A percentile compares a stretch with the other conserved stretches of the same genome.
These are phyloP conservation scores for Lachancea waltii DNA, from an alignment of 805 yeast genomes.

Conservation along the genomic window DNA sequence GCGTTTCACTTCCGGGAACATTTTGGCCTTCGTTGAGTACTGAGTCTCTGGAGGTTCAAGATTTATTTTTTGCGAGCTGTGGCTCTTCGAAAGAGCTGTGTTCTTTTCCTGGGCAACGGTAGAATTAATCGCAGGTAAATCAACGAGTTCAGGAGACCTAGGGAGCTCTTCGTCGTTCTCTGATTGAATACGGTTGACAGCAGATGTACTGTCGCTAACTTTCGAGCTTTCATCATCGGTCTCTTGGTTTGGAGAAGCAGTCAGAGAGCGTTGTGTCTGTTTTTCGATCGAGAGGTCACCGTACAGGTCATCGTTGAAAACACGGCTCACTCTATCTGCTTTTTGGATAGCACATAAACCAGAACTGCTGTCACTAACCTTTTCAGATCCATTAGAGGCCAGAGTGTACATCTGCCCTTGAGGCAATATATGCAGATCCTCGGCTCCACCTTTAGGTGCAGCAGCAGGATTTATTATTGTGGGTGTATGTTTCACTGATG, in stretches of 20 bases:
- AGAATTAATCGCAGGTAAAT: no score
- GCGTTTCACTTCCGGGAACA: constrained; percentile 1
- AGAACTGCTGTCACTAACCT: neutral
- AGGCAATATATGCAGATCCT: no score
- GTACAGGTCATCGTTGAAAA: constrained; percentile 28
- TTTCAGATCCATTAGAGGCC: no score
- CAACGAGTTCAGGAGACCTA: no score
- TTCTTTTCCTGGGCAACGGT: no score
- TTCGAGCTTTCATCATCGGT: no score
- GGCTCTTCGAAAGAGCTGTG: neutral
- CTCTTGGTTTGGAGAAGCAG: no score
- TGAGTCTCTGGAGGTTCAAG: neutral
- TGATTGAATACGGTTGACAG: no score
- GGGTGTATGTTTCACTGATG: constrained; percentile 15
- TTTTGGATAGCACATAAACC: neutral
- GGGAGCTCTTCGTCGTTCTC: no score
- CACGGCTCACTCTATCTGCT: constrained; percentile 16
- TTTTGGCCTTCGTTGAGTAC: neutral
- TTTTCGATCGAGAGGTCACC: constrained; percentile 18
- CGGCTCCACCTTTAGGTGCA: neutral
- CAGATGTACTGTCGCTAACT: no score
- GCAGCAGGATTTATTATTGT: neutral
- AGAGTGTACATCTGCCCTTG: no score
- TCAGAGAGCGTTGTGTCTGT: no score
- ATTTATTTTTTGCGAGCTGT: neutral